Conservation (phyloP, 2,329 filamentous ascomycete species). For the Claviceps purpurea region DNA sequence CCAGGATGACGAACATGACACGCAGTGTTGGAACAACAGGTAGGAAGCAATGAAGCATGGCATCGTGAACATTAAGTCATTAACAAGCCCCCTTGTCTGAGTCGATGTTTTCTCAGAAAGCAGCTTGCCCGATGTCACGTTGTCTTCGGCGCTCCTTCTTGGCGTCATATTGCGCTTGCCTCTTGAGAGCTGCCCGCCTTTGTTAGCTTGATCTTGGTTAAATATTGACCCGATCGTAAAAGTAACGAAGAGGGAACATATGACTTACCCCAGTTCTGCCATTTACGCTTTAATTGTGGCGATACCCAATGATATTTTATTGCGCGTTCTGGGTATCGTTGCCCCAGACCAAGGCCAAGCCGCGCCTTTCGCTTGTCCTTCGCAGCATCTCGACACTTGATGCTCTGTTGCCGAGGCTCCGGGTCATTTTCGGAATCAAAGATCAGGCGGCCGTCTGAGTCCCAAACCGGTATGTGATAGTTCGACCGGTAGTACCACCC, state of each 20-base stretch:
- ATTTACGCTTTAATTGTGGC: slow-evolving; percentile 22
- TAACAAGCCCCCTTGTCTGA: no score
- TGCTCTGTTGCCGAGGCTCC: slow-evolving; percentile 22
- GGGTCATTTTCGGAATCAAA: slow-evolving; percentile 26
- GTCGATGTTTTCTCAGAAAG: no score
- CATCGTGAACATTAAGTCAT: no score
- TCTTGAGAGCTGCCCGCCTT: background rate
- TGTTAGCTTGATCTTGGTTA: background rate
- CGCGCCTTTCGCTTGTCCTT: slow-evolving; percentile 23
- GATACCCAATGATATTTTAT: slow-evolving; percentile 32
- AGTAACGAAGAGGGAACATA: background rate
- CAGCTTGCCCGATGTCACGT: no score
- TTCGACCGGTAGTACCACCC: slow-evolving; percentile 32
- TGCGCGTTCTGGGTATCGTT: slow-evolving; percentile 34
- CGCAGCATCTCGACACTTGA: slow-evolving; percentile 24
- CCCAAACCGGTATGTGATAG: slow-evolving; percentile 26
- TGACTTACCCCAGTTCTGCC: slow-evolving; percentile 27
- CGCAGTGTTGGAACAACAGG: no score
- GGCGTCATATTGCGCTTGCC: background rate
- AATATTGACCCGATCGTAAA: background rate
- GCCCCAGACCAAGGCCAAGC: slow-evolving; percentile 24
- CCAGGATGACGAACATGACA: no score
- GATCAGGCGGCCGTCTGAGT: slow-evolving; percentile 25
- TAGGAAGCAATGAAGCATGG: no score
- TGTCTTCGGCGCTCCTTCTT: no score